Evolutionary conservation across 2,329 filamentous ascomycete genomes (phyloP), one percentile per base, ranked within the genome.

Genomic region (Ilyonectria destructans): DNA sequence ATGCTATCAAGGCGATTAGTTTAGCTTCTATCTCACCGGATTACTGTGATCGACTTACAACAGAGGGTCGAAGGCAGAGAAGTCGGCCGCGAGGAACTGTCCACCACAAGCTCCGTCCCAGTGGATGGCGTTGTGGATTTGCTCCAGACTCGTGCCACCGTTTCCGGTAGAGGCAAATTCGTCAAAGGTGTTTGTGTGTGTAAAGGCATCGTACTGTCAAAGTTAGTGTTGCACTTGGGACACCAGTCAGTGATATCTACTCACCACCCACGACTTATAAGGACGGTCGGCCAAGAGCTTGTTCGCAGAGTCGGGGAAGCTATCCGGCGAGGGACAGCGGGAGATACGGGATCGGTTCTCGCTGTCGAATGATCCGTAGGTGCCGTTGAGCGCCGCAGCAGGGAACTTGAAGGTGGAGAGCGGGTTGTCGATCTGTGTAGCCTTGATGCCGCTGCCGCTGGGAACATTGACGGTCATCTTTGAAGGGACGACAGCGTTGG

Each of bases 391-490:
- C 21, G 79, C 82, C 56, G 77, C 76, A 65, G 74, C 71, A 12
- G 85, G 85, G 77, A 88, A 90, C 2, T 71, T 78, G 77, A 85
- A 91, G 62, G 82, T 84, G 70, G 83, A 84, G 1, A 90, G 77
- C 3, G 89, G 88, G 74, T 90, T 90, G 45, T 78, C 76, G 33
- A 89, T 80, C 6, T 75, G 78, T 31, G 81, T 76, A 5, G 68
- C 33, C 49, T 65, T 69, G 21, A 82, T 57, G 17, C 67, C 68
- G 43, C 73, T 70, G 58, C 82, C 82, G 23, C 79, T 75, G 4
- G 86, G 83, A 19, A 85, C 79, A n/a, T 80, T 81, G 65, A 87
- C 77, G 6, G 64, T 80, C 56, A 84, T 74, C 12, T 76, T 82
- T 46, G 77, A 70, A 29, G 76, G 73, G 2, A 77, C 76, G 2